Evolutionary conservation across 768 basidiomycete genomes (phyloP).

Genomic region (Collybiopsis luxurians): DNA sequence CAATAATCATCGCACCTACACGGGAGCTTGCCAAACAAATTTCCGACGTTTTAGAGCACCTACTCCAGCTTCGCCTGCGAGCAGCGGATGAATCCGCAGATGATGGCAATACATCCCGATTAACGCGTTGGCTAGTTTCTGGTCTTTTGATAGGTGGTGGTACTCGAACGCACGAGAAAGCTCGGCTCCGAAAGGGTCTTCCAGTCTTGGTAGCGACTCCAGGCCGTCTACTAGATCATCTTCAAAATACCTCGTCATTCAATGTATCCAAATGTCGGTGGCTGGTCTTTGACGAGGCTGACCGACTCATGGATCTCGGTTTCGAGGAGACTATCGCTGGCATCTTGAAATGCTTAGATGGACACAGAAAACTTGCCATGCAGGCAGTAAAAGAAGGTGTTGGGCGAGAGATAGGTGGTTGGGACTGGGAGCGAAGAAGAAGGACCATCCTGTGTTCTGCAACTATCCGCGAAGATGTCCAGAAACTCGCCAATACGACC

Average conservation of each 20-base stretch:
- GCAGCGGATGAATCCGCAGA: slow-evolving; percentile 52
- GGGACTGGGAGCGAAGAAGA: slow-evolving; percentile 78
- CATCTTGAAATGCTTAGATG: slow-evolving; percentile 85
- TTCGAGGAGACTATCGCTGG: slow-evolving; percentile 95
- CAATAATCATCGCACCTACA: slow-evolving; percentile 92
- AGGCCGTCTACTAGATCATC: slow-evolving; percentile 91
- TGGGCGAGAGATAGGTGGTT: slow-evolving; percentile 72
- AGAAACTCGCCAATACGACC: slow-evolving; percentile 84
- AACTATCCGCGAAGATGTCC: slow-evolving; percentile 93
- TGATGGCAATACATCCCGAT: slow-evolving; percentile 37
- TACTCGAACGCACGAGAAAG: slow-evolving; percentile 93
- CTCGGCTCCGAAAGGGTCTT: slow-evolving; percentile 88
- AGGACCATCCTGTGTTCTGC: slow-evolving; percentile 95
- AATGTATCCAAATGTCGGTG: slow-evolving; percentile 92
- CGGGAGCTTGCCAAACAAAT: slow-evolving; percentile 97
- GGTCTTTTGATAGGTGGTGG: slow-evolving; percentile 94
- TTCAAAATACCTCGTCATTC: slow-evolving; percentile 93
- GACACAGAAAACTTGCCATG: slow-evolving; percentile 69
- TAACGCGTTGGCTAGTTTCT: slow-evolving; percentile 92
- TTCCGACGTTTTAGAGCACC: slow-evolving; percentile 84
- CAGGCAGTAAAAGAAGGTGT: slow-evolving; percentile 67
- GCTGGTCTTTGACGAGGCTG: slow-evolving; percentile 96
- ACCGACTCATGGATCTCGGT: slow-evolving; percentile 95
- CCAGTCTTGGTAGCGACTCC: slow-evolving; percentile 96
- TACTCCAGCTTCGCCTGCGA: slow-evolving; percentile 75